Conservation (phyloP, 805 yeast species). For the Ogataea degrootiae region DNA sequence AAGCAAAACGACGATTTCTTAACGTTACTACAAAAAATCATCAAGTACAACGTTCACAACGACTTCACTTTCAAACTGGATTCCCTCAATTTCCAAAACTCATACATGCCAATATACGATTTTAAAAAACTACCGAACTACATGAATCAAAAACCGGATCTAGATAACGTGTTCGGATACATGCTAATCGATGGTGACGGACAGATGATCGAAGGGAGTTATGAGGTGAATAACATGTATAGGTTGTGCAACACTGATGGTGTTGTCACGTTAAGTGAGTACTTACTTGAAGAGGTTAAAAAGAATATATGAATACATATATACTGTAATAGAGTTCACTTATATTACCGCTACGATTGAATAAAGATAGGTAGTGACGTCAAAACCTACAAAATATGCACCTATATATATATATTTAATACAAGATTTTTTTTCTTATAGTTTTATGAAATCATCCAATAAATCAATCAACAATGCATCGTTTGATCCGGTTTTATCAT, state of each 20-base stretch:
- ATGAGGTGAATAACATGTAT: slow-evolving; percentile 57
- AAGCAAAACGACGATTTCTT: slow-evolving; percentile 24
- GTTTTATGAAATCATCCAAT: slow-evolving; percentile 40
- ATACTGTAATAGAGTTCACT: too few species aligned
- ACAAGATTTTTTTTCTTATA: slow-evolving; percentile 8
- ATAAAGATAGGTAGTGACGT: too few species aligned
- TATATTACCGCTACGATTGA: too few species aligned
- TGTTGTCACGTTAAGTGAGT: slow-evolving; percentile 48
- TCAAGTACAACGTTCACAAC: slow-evolving; percentile 25
- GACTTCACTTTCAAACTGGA: slow-evolving; percentile 56
- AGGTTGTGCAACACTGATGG: slow-evolving; percentile 48
- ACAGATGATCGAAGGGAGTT: slow-evolving; percentile 48
- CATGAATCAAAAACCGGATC: slow-evolving; percentile 53
- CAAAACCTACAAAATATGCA: too few species aligned
- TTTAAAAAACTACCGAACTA: slow-evolving; percentile 58
- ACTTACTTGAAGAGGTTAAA: slow-evolving; percentile 36
- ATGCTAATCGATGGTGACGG: slow-evolving; percentile 55
- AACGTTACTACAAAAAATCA: slow-evolving; percentile 17
- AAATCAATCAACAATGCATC: slow-evolving; percentile 38
- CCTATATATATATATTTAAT: background rate
- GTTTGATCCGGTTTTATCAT: slow-evolving; percentile 22
- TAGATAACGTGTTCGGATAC: slow-evolving; percentile 68
- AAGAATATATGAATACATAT: slow-evolving; percentile 8
- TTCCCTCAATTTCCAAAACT: slow-evolving; percentile 46
- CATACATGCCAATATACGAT: slow-evolving; percentile 69